Percentiles rank a stretch among this genome's conserved stretches.
phyloP scores from a whole-genome alignment of 2,329 filamentous ascomycete genomes.

The Aspergillus ruber region DNA sequence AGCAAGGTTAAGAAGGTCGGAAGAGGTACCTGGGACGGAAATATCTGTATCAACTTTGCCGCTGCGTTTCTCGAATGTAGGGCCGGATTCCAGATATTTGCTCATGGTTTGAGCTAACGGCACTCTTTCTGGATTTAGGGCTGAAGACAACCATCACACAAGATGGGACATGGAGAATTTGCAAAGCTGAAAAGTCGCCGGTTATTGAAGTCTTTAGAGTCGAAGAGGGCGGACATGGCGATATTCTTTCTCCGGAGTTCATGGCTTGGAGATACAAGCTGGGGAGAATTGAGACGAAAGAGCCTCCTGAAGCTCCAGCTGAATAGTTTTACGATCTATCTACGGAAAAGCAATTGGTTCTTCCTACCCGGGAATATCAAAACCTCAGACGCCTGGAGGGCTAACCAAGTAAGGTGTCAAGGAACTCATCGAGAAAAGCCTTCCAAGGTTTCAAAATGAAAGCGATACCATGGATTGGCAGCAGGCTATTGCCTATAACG shows the following conservation, averaged over 20 bases:
- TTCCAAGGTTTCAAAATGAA: too few relatives aligned
- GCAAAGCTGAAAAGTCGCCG: conserved; percentile 55
- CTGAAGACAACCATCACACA: conserved; percentile 53
- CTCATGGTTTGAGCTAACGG: neutral
- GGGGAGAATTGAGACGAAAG: neutral
- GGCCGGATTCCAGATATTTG: conserved; percentile 20
- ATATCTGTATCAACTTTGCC: conserved; percentile 88
- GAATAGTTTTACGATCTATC: neutral
- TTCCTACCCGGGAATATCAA: too few relatives aligned
- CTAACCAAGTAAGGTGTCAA: too few relatives aligned
- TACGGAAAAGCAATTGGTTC: too few relatives aligned
- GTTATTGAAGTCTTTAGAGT: conserved; percentile 68
- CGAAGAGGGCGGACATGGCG: conserved; percentile 67
- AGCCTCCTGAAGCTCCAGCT: neutral
- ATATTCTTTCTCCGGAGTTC: conserved; percentile 71
- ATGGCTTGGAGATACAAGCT: conserved; percentile 56
- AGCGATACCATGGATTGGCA: too few relatives aligned
- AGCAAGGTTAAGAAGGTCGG: conserved; percentile 62
- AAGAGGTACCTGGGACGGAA: conserved; percentile 75
- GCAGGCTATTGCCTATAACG: too few relatives aligned
- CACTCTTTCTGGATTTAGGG: conserved; percentile 42
- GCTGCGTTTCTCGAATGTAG: conserved; percentile 69
- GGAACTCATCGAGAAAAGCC: too few relatives aligned
- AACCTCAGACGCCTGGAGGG: too few relatives aligned
- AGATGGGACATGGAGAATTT: conserved; percentile 77